Conservation (phyloP, 495 filamentous ascomycete genomes). For the Amphirosellinia nigrospora region DNA sequence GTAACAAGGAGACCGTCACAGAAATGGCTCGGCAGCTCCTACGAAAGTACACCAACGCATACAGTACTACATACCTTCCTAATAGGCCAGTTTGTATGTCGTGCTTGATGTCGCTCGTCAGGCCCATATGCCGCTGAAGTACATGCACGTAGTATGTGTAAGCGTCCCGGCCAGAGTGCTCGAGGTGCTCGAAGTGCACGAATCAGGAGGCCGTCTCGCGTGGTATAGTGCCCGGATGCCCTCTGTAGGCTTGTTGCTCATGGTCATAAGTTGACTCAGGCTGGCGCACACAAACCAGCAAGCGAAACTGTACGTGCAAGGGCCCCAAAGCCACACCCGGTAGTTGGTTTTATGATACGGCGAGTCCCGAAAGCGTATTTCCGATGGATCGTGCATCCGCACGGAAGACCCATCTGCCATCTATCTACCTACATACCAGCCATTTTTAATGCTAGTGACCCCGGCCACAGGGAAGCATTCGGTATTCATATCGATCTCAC, state of each 20-base stretch:
- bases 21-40: background rate
- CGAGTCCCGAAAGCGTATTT: constrained; percentile 19
- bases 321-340: constrained; percentile 3
- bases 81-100: background rate
- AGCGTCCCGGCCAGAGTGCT: background rate
- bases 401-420: background rate
- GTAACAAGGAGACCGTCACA: constrained; percentile 6
- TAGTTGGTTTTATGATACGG: constrained; percentile 6
- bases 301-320: background rate
- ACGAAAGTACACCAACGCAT: background rate
- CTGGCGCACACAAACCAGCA: background rate
- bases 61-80: background rate
- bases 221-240: background rate
- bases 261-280: background rate
- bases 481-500: background rate
- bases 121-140: background rate
- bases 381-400: background rate
- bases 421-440: background rate
- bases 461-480: background rate
- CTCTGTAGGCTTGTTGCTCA: background rate
- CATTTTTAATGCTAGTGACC: background rate
- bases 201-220: background rate
- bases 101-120: background rate
- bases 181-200: background rate
- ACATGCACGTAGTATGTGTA: background rate